Conservation (phyloP, 139 green algal species). For the Chlamydomonas schloesseri region DNA sequence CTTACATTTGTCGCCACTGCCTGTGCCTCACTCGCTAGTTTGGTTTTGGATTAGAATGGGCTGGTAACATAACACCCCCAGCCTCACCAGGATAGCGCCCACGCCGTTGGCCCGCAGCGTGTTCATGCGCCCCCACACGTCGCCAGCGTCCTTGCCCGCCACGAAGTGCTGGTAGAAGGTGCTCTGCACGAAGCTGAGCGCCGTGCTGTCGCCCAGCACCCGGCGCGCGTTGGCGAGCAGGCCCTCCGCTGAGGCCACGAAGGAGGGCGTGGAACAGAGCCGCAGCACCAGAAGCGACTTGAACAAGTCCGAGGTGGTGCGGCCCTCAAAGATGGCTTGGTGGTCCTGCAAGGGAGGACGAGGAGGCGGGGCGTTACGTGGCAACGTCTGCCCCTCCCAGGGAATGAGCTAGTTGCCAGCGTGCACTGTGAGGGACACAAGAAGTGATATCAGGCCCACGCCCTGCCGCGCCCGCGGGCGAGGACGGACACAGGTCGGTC, state of each 20-base stretch:
- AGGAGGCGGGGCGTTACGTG: no score
- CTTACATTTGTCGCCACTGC: no score
- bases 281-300: slow-evolving; percentile 46
- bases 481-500: no score
- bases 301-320: slow-evolving; percentile 21
- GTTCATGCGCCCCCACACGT: slow-evolving; percentile 41
- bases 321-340: slow-evolving; percentile 38
- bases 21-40: no score
- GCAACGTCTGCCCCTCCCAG: no score
- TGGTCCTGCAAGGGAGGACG: slow-evolving; percentile 12
- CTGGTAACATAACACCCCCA: no score
- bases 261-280: slow-evolving; percentile 26
- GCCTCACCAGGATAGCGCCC: neutral
- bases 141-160: slow-evolving; percentile 6
- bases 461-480: no score
- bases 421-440: no score
- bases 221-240: slow-evolving; percentile 67
- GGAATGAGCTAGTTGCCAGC: no score
- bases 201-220: slow-evolving; percentile 19
- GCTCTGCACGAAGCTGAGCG: neutral
- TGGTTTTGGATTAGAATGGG: no score
- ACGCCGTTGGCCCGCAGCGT: neutral
- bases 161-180: slow-evolving; percentile 21
- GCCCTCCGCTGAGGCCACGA: slow-evolving; percentile 40
- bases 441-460: no score